A percentile compares a stretch with the other conserved stretches of the same genome.
These are phyloP conservation scores for Alternaria dauci DNA, from an alignment of 2,329 filamentous ascomycete species.

Conservation along the genomic window DNA sequence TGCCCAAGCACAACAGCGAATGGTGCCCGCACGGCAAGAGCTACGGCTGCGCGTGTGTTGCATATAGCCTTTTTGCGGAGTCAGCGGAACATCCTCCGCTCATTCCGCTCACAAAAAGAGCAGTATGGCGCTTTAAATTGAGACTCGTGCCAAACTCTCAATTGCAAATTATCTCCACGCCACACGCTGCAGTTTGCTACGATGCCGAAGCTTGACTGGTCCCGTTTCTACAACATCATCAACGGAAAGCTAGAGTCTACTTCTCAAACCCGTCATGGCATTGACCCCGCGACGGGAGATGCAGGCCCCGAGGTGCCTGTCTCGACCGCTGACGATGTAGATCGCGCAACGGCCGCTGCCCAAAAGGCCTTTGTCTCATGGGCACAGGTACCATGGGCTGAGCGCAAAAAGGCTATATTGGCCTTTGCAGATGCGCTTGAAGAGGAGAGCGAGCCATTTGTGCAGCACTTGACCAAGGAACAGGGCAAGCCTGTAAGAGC, in stretches of 20 bases:
- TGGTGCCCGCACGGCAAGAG: background rate
- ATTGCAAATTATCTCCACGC: no score
- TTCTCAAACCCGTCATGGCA: constrained; percentile 51
- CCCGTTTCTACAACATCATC: constrained; percentile 53
- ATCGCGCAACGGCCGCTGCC: constrained; percentile 54
- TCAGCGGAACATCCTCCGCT: no score
- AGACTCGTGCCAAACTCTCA: no score
- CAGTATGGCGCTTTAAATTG: no score
- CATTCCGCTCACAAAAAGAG: no score
- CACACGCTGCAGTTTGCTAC: background rate
- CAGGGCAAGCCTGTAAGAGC: constrained; percentile 31
- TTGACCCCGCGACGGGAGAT: constrained; percentile 60
- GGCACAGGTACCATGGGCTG: constrained; percentile 29
- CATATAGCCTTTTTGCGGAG: no score
- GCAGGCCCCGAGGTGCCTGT: constrained; percentile 58
- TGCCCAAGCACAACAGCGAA: no score
- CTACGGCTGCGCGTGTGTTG: no score
- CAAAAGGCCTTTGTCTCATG: constrained; percentile 55
- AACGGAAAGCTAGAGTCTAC: constrained; percentile 56
- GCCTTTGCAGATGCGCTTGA: constrained; percentile 26
- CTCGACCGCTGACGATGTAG: constrained; percentile 56
- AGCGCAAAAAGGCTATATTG: constrained; percentile 22
- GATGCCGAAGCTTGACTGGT: background rate
- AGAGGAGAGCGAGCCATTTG: constrained; percentile 19
- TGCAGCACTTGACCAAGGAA: constrained; percentile 22